Base-by-base conservation (phyloP, 1,284 basidiomycete species). In the Boletellus sp. region DNA sequence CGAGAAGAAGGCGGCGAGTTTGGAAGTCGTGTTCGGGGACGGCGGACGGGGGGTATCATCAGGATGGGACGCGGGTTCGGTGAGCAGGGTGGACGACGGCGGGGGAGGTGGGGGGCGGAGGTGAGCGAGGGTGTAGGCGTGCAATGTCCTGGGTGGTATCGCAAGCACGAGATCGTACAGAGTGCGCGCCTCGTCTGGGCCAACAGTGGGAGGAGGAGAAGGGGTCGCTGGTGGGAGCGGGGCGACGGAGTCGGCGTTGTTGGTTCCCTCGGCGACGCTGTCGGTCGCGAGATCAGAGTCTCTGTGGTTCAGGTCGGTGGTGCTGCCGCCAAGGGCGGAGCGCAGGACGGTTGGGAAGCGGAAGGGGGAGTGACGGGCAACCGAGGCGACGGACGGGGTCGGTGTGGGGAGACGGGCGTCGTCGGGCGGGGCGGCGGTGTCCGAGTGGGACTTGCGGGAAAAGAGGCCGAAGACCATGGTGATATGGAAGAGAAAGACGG, bases 71-170 rank as follows among this genome's bases (percentile, higher is more conserved):
- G 8, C 43, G 39, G 27, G 48, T 2, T 42, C 23, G 39, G 43
- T 13, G 47, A 32, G 13, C 7, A 17, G 17, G 2, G 58, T 41
- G 35, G 47, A 43, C 44, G 51, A 47, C 39, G 48, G 50, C 17
- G 49, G 55, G 47, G 54, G 56, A 42, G 42, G 16, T 25, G 11
- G 48, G 2, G 59, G 56, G 8, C 60, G 60, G 43, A 87, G 69
- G 50, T 73, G 74, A 1, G 74, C 49, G 33, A 87, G 70, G 23
- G 77, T 73, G 67, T 84, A 88, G 3, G 71, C 52, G 53, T 86
- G 80, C 2, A 89, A 68, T 0, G 73, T 79, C 64, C 84, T 80
- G 4, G 85, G 69, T 3, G 86, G 86, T 35, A 87, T 74, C 10
- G 77, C 71, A 36, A 70, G 60, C 55, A 87, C 70, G 48, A 82